Conservation (phyloP, 1,139 yeast genomes). For the Trichomonascaceae sp. region DNA sequence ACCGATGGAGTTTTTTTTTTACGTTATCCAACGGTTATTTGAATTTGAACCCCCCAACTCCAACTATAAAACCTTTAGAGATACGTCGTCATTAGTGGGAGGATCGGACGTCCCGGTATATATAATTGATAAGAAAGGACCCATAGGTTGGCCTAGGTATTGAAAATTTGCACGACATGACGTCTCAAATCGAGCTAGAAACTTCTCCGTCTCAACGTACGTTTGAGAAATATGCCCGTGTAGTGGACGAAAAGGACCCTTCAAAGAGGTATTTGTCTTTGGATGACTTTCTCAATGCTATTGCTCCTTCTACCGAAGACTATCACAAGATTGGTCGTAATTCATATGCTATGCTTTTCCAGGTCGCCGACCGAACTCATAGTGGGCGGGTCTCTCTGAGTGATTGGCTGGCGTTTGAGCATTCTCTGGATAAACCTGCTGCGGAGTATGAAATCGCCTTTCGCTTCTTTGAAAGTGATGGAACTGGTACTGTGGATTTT, state of each 20-base stretch:
- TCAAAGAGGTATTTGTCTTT: conserved; percentile 42
- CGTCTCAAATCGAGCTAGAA: conserved; percentile 5
- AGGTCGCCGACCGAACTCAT: conserved; percentile 36
- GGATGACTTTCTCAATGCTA: conserved; percentile 37
- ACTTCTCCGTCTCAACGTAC: conserved; percentile 17
- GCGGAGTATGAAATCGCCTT: conserved; percentile 44
- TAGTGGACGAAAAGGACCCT: conserved; percentile 32
- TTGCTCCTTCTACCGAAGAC: conserved; percentile 40
- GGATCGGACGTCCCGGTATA: too few species aligned
- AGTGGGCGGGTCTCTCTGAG: conserved; percentile 33
- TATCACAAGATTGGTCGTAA: conserved; percentile 38
- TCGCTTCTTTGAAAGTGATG: conserved; percentile 37
- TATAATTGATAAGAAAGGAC: too few species aligned
- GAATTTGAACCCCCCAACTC: neutral
- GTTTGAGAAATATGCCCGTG: conserved; percentile 22
- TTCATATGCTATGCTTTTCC: conserved; percentile 40
- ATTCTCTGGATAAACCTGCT: conserved; percentile 38
- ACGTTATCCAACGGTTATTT: neutral
- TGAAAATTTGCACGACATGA: neutral
- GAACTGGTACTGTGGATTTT: conserved; percentile 37
- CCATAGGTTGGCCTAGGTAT: too few species aligned
- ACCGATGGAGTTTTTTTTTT: neutral
- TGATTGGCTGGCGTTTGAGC: conserved; percentile 39
- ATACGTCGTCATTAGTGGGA: too few species aligned
- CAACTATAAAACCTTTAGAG: neutral